phyloP scores from a whole-genome alignment of 1,284 basidiomycete genomes.

The Puccinia novopanici region DNA sequence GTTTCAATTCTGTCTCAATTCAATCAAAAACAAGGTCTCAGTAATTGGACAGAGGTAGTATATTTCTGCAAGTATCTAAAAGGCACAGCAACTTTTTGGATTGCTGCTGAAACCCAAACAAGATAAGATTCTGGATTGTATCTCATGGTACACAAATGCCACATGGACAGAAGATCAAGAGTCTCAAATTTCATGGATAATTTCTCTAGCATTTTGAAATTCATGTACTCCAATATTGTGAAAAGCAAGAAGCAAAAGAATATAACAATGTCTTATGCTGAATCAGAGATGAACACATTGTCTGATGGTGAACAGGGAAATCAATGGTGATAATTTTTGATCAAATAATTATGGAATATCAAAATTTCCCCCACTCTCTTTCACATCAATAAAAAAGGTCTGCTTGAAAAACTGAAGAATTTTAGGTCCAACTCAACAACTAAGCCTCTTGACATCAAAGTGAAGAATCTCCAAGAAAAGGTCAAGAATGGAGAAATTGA shows the following conservation, averaged over 20 bases:
- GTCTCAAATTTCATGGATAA: background rate
- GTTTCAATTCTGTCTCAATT: background rate
- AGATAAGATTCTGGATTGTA: background rate
- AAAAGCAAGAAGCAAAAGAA: slow-evolving; percentile 2
- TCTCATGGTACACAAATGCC: background rate
- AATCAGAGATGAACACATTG: background rate
- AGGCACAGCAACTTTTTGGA: background rate
- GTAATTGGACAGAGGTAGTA: background rate
- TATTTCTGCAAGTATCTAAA: slow-evolving; percentile 1
- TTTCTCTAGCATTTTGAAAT: background rate
- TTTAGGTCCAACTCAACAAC: background rate
- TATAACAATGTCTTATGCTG: background rate
- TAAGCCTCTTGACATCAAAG: background rate
- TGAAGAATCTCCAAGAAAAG: background rate
- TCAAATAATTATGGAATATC: background rate
- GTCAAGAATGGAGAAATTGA: background rate
- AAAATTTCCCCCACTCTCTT: background rate
- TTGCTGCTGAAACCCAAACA: background rate
- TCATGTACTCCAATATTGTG: background rate
- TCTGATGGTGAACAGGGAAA: background rate
- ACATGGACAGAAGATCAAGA: background rate
- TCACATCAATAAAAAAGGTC: background rate
- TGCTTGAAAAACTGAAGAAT: background rate
- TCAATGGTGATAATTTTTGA: background rate
- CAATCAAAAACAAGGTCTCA: background rate